phyloP scores from a whole-genome alignment of 2,329 filamentous ascomycete genomes.

The Pseudogymnoascus sp. region DNA sequence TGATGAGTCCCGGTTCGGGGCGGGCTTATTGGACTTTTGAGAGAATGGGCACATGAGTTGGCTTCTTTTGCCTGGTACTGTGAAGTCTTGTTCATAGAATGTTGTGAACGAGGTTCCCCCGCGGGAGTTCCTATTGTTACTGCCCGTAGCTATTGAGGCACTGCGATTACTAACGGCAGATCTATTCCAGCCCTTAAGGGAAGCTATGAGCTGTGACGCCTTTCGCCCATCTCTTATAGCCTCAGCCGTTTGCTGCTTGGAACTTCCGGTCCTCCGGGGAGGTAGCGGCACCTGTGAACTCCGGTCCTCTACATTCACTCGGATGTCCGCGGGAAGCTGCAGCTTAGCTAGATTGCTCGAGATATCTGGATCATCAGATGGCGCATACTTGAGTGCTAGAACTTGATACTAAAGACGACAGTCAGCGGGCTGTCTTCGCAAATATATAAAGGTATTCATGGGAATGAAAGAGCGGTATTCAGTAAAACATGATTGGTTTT shows the following conservation, averaged over 20 bases:
- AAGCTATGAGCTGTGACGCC: constrained; percentile 45
- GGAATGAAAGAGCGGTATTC: constrained; percentile 35
- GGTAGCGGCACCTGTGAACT: constrained; percentile 27
- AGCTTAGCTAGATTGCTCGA: constrained; percentile 57
- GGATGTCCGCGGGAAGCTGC: constrained; percentile 47
- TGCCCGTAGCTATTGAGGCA: constrained; percentile 26
- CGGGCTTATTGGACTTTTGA: constrained; percentile 17
- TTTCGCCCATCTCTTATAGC: constrained; percentile 56
- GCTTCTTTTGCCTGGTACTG: constrained; percentile 72
- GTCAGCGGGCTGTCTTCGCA: not conserved
- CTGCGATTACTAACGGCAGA: constrained; percentile 27
- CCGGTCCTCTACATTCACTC: constrained; percentile 20
- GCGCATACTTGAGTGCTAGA: constrained; percentile 59
- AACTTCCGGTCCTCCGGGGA: constrained; percentile 23
- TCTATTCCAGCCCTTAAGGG: constrained; percentile 37
- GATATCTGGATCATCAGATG: constrained; percentile 51
- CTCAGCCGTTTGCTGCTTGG: constrained; percentile 51
- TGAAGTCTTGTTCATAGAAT: constrained; percentile 81
- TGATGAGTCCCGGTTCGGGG: constrained; percentile 19
- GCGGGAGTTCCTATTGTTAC: constrained; percentile 33
- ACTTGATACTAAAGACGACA: constrained; percentile 46
- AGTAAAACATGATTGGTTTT: constrained; percentile 39
- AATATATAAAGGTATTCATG: constrained; percentile 17
- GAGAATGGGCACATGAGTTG: constrained; percentile 73
- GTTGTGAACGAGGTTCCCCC: constrained; percentile 51